phyloP scores from a whole-genome alignment of 192 early-diverging fungal species.

The Diversispora eburnea region DNA sequence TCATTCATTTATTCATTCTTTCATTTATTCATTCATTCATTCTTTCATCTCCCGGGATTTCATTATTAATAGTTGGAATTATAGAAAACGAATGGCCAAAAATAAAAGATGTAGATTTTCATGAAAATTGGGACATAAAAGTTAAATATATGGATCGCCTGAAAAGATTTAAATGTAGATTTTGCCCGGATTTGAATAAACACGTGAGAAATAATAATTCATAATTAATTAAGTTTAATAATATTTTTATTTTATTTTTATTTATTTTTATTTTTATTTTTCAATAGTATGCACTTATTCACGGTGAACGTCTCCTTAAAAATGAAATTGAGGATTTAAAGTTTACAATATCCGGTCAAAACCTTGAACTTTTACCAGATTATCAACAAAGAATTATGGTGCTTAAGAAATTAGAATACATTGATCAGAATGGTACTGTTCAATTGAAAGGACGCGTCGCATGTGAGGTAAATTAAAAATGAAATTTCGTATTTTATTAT shows the following conservation, averaged over 20 bases:
- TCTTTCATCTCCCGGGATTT: constrained; percentile 8
- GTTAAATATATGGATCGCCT: constrained; percentile 47
- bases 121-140: constrained; percentile 66
- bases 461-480: constrained; percentile 61
- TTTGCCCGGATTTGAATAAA: constrained; percentile 71
- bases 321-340: constrained; percentile 70
- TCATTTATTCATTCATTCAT: too few relatives aligned
- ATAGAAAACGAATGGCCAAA: constrained; percentile 82
- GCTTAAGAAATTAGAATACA: constrained; percentile 72
- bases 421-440: constrained; percentile 82
- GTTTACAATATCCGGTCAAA: constrained; percentile 82
- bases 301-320: constrained; percentile 59
- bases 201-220: constrained; percentile 57
- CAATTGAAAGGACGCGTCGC: constrained; percentile 95
- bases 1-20: too few relatives aligned
- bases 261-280: background rate
- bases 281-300: constrained; percentile 49
- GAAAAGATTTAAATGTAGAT: constrained; percentile 59
- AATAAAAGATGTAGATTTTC: constrained; percentile 85
- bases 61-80: constrained; percentile 33
- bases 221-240: background rate
- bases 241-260: background rate
- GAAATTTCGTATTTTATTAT: background rate
- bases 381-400: constrained; percentile 87
- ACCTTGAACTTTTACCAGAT: constrained; percentile 89